Conservation (phyloP, 768 basidiomycete genomes). For the Psilocybe azurescens region DNA sequence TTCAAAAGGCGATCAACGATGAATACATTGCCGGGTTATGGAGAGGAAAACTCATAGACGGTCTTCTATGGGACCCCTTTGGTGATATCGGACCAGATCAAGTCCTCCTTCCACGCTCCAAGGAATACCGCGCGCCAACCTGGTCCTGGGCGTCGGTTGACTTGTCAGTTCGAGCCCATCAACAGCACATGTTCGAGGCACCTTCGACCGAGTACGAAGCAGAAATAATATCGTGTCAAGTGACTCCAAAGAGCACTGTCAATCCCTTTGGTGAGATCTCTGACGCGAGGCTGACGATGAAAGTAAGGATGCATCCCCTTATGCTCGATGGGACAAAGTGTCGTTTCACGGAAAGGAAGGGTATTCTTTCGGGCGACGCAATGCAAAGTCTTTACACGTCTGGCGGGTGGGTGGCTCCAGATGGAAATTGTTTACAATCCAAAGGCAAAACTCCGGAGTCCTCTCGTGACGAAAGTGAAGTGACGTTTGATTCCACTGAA, state of each 20-base stretch:
- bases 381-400: too few species aligned
- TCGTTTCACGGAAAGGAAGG: too few species aligned
- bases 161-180: neutral
- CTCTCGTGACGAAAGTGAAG: too few species aligned
- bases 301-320: too few species aligned
- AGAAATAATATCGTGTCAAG: neutral
- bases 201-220: neutral
- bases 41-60: neutral
- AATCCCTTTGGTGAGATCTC: neutral
- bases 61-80: slow-evolving; percentile 7
- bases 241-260: neutral
- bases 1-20: neutral
- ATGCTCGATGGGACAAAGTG: too few species aligned
- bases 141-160: slow-evolving; percentile 15
- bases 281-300: too few species aligned
- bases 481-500: too few species aligned
- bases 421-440: too few species aligned
- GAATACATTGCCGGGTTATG: slow-evolving; percentile 12
- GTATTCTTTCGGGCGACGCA: too few species aligned
- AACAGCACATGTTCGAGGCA: neutral
- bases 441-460: too few species aligned
- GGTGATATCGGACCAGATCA: too few species aligned
- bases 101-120: neutral
- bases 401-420: too few species aligned
- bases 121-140: slow-evolving; percentile 10